Conservation (phyloP, 441 rosid species). For the Gossypium lobatum region DNA sequence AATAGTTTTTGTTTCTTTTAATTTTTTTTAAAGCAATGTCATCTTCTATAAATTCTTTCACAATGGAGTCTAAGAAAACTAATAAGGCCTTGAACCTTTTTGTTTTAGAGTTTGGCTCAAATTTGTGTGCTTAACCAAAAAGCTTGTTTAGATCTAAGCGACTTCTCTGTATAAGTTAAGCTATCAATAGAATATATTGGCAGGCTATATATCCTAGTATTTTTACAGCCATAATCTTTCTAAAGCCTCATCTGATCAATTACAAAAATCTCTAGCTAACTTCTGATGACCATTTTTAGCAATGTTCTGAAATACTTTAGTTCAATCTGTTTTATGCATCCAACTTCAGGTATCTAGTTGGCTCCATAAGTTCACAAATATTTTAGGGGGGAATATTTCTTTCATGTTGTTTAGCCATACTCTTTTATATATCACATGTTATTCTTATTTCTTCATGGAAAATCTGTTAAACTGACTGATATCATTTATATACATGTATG, state of each 20-base stretch:
- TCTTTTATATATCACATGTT: slow-evolving; percentile 9
- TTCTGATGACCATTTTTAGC: neutral
- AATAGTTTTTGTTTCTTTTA: neutral
- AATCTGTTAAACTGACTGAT: neutral
- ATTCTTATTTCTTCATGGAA: neutral
- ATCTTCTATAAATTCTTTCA: neutral
- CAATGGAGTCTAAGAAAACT: neutral
- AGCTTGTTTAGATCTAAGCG: neutral
- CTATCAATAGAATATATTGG: neutral
- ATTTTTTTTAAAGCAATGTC: neutral
- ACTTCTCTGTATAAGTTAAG: neutral
- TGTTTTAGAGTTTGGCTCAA: slow-evolving; percentile 3
- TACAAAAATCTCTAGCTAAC: neutral
- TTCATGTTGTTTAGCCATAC: neutral
- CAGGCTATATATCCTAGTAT: neutral
- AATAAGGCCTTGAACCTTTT: slow-evolving; percentile 7
- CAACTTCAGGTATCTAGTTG: slow-evolving; percentile 5
- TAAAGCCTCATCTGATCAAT: neutral
- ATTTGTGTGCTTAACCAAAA: neutral
- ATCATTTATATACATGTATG: neutral
- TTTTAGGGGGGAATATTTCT: neutral
- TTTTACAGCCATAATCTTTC: neutral
- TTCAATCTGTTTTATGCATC: neutral
- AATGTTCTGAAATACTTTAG: neutral
- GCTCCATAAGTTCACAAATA: neutral